A percentile compares a stretch with the other conserved stretches of the same genome.
Evolutionary conservation across 495 filamentous ascomycete genomes (phyloP).

Genomic region (Astrocystis sublimbata): DNA sequence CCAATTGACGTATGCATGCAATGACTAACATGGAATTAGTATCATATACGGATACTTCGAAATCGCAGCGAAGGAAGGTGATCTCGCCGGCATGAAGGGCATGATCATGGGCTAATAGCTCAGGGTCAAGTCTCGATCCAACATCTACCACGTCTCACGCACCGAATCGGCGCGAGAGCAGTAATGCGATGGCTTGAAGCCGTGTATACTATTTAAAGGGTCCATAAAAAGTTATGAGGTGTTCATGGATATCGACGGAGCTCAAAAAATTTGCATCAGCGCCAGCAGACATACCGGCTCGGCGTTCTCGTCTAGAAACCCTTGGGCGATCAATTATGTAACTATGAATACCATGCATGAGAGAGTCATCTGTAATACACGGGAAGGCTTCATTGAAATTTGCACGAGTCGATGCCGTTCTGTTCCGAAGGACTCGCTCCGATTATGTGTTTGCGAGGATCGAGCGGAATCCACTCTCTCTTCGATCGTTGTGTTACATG

Average conservation of each 20-base stretch:
- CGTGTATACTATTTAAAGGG: constrained; percentile 35
- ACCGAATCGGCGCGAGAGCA: constrained; percentile 24
- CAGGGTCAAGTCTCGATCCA: constrained; percentile 10
- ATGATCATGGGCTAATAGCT: constrained; percentile 66
- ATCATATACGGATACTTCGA: constrained; percentile 99
- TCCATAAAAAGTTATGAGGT: constrained; percentile 32
- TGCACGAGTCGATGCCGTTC: background rate
- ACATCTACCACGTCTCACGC: constrained; percentile 11
- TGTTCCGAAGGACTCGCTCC: too few relatives aligned
- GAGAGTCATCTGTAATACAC: constrained; percentile 3
- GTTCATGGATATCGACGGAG: constrained; percentile 32
- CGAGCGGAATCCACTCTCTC: too few relatives aligned
- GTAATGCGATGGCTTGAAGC: constrained; percentile 27
- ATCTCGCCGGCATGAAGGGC: constrained; percentile 87
- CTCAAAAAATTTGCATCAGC: constrained; percentile 35
- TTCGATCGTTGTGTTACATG: too few relatives aligned
- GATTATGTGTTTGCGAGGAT: too few relatives aligned
- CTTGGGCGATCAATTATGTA: constrained; percentile 3
- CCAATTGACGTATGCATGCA: background rate
- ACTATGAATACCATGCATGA: constrained; percentile 16
- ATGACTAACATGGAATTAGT: constrained; percentile 53
- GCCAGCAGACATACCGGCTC: constrained; percentile 19
- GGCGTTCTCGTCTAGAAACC: background rate
- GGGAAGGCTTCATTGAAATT: background rate
- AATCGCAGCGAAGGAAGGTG: constrained; percentile 97